These are phyloP conservation scores for Smittium mucronatum DNA, from an alignment of 371 early-diverging fungal species.

Conservation along the genomic window DNA sequence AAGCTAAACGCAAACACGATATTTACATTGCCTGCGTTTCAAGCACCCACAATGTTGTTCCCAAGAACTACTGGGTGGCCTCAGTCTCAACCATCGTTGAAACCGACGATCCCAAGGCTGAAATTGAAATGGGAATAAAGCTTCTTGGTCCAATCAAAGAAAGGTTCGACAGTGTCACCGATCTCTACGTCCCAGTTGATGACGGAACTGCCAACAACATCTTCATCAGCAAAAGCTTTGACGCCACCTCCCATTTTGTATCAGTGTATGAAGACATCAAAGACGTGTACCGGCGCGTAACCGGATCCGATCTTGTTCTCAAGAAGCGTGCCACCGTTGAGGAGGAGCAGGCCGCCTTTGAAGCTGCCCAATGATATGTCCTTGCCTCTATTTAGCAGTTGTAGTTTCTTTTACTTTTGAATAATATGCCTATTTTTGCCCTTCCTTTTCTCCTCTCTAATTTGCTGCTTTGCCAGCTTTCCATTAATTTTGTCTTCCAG, in stretches of 20 bases:
- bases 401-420: not conserved
- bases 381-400: not conserved
- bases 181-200: conserved; percentile 67
- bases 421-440: too few relatives aligned
- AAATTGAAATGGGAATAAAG: conserved; percentile 74
- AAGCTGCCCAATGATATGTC: not conserved
- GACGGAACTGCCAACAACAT: conserved; percentile 75
- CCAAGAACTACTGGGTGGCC: conserved; percentile 71
- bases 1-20: conserved; percentile 80
- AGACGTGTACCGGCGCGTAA: conserved; percentile 78
- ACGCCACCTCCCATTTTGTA: conserved; percentile 98
- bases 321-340: conserved; percentile 33
- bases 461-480: too few relatives aligned
- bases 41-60: conserved; percentile 77
- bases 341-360: conserved; percentile 10
- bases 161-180: conserved; percentile 72
- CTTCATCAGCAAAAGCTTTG: conserved; percentile 88
- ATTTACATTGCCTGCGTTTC: conserved; percentile 92
- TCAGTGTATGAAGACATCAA: conserved; percentile 94
- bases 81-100: conserved; percentile 93
- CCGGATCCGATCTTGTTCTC: conserved; percentile 71
- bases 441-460: too few relatives aligned
- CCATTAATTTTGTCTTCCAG: too few relatives aligned
- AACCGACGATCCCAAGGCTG: conserved; percentile 71
- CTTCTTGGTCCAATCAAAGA: conserved; percentile 84